Conservation (phyloP, 208 protist species). For the Angomonas ambiguus region DNA sequence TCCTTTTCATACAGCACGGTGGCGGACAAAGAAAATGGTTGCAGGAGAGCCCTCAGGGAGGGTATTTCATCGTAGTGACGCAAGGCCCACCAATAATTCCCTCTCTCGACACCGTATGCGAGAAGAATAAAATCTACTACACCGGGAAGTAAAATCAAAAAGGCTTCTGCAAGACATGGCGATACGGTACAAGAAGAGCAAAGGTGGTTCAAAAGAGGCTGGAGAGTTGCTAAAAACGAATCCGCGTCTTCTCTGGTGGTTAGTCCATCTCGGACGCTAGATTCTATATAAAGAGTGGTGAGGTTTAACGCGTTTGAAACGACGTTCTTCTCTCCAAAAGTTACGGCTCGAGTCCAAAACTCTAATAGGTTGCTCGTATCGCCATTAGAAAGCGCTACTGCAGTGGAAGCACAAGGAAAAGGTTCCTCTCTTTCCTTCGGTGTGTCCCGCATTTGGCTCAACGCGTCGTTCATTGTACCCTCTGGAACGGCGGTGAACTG, state of each 20-base stretch:
- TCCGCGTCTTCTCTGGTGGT: neutral
- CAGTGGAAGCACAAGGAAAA: neutral
- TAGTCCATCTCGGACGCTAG: neutral
- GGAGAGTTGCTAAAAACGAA: neutral
- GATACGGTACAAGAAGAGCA: neutral
- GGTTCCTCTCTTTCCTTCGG: neutral
- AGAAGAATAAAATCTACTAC: neutral
- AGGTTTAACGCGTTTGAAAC: neutral
- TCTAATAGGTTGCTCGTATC: neutral
- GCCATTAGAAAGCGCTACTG: neutral
- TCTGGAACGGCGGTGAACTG: neutral
- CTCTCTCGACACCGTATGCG: neutral
- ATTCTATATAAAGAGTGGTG: neutral
- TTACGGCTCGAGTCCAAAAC: neutral
- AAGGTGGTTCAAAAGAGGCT: neutral
- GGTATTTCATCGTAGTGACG: constrained; percentile 3
- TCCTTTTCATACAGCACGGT: constrained; percentile 49
- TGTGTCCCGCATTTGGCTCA: neutral
- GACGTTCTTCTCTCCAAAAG: neutral
- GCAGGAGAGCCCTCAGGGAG: constrained; percentile 17
- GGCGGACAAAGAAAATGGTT: constrained; percentile 24
- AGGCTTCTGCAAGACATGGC: neutral
- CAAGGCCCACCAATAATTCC: neutral
- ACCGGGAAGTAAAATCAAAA: neutral
- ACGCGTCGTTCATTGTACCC: neutral